Evolutionary conservation across 106 monocot species (phyloP).

Genomic region (Phalaenopsis equestris): DNA sequence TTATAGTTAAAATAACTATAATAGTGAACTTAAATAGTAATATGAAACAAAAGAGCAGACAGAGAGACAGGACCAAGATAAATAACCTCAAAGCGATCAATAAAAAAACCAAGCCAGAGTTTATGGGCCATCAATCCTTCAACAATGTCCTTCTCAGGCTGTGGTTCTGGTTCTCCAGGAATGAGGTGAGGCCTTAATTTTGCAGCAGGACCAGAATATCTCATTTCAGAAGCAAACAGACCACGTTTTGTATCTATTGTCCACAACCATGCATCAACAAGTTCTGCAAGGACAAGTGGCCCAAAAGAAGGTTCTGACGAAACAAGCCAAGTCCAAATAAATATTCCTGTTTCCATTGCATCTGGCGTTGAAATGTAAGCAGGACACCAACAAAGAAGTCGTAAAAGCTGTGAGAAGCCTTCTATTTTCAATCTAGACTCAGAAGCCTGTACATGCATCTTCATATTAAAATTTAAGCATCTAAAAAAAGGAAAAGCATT

Average conservation of each 20-base stretch:
- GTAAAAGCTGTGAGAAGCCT: conserved; percentile 80
- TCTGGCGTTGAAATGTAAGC: conserved; percentile 95
- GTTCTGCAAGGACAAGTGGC: conserved; percentile 86
- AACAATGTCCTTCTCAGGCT: conserved; percentile 75
- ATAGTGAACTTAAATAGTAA: not conserved
- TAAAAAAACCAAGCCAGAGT: conserved; percentile 97
- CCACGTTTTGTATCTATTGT: conserved; percentile 99
- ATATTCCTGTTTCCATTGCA: conserved; percentile 97
- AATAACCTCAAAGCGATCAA: conserved; percentile 98
- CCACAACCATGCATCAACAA: conserved; percentile 99
- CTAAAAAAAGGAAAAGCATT: conserved; percentile 1
- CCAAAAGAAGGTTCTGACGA: conserved; percentile 91
- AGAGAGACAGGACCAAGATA: not conserved
- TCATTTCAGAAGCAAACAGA: conserved; percentile 87
- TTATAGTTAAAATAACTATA: not conserved
- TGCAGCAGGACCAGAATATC: conserved; percentile 82
- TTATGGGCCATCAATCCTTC: conserved; percentile 89
- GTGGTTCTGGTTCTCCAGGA: conserved; percentile 78
- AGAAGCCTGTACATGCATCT: conserved; percentile 31
- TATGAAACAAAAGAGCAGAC: not conserved
- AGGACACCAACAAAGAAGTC: conserved; percentile 98
- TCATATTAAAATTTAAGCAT: not conserved
- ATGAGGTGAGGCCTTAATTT: conserved; percentile 91
- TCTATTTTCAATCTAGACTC: conserved; percentile 57
- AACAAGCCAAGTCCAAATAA: conserved; percentile 99